Conservation (phyloP, 225 moss, liverwort and hornwort species). For the Asterella californica region DNA sequence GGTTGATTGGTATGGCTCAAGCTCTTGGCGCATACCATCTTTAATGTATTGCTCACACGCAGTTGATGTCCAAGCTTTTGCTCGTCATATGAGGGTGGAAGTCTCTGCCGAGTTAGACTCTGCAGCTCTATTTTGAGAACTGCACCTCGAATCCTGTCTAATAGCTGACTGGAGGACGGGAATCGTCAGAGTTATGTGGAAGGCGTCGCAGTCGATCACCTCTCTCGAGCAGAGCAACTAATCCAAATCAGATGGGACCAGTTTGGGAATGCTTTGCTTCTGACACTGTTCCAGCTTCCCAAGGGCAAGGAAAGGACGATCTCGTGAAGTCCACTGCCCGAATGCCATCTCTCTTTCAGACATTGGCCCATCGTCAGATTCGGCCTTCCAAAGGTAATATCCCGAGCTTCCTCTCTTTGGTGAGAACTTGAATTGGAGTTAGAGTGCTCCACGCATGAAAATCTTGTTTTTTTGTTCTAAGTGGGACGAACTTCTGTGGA, state of each 20-base stretch:
- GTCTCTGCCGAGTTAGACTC: background rate
- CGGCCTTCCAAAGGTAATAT: constrained; percentile 28
- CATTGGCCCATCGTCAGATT: constrained; percentile 30
- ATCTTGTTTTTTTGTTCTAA: no score
- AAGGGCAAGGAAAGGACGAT: background rate
- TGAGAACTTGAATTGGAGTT: background rate
- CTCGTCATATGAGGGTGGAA: background rate
- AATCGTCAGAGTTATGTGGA: background rate
- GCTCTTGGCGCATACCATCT: background rate
- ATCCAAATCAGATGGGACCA: background rate
- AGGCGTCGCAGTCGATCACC: background rate
- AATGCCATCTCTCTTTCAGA: constrained; percentile 22
- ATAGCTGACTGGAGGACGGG: background rate
- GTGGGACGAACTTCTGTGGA: no score
- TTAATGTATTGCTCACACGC: background rate
- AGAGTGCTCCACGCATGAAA: background rate
- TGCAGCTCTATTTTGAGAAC: no score
- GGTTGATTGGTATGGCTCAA: background rate
- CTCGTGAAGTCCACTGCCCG: background rate
- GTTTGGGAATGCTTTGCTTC: background rate
- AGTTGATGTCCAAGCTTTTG: background rate
- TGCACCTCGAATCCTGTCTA: no score
- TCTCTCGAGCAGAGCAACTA: background rate
- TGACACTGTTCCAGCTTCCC: background rate
- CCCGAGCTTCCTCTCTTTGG: background rate